Evolutionary conservation across 2,329 filamentous ascomycete genomes (phyloP).

Genomic region (Xylaria sp.): DNA sequence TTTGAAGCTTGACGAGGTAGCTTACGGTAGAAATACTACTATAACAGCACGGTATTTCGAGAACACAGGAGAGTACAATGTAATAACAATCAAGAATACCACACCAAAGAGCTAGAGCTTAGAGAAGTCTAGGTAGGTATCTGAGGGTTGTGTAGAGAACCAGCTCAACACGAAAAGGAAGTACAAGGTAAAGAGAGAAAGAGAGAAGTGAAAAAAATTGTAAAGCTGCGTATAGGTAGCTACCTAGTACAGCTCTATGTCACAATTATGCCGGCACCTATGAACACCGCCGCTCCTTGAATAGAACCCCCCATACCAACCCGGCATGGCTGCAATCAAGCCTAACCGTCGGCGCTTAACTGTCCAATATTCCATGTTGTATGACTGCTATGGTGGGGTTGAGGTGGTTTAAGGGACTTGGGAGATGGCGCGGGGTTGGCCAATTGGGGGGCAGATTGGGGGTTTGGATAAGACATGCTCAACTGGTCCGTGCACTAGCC

Average conservation of each 20-base stretch:
- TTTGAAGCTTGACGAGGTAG: not conserved
- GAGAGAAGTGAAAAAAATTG: not conserved
- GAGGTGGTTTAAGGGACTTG: constrained; percentile 9
- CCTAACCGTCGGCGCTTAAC: constrained; percentile 45
- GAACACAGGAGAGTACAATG: not conserved
- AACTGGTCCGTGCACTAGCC: constrained; percentile 9
- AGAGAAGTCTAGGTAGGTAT: constrained; percentile 11
- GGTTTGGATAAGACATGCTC: not conserved
- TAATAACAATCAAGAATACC: not conserved
- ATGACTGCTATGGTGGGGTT: constrained; percentile 44
- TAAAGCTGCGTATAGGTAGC: not conserved
- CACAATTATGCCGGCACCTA: constrained; percentile 16
- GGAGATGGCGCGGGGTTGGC: constrained; percentile 21
- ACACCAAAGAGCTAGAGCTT: constrained; percentile 11
- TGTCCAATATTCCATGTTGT: constrained; percentile 42
- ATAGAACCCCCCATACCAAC: constrained; percentile 18
- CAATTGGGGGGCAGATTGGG: constrained; percentile 8
- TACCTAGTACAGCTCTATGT: constrained; percentile 21
- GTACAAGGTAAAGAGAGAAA: constrained; percentile 21
- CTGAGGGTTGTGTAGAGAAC: constrained; percentile 27
- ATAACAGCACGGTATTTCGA: not conserved
- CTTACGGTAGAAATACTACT: not conserved
- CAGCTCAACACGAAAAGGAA: constrained; percentile 29
- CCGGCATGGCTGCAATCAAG: constrained; percentile 15
- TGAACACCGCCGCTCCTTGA: constrained; percentile 20